A percentile compares a stretch with the other conserved stretches of the same genome.
Conservation (phyloP, 176 grass and related monocot species). For the Zizania latifolia region DNA sequence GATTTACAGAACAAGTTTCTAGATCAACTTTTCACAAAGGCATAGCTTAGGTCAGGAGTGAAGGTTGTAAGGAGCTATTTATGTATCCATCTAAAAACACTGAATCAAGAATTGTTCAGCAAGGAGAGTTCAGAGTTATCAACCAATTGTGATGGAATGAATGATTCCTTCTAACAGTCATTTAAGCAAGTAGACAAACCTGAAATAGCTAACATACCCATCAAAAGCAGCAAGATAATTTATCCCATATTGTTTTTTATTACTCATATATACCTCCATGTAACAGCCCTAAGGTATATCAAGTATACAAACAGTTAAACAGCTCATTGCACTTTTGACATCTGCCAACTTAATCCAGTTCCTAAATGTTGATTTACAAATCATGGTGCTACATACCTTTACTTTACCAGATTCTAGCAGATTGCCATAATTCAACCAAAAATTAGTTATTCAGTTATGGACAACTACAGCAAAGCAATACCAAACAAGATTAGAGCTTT, state of each 20-base stretch:
- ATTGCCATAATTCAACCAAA: not conserved
- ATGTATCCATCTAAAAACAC: not conserved
- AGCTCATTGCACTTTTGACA: not conserved
- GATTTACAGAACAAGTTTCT: not conserved
- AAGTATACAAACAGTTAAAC: not conserved
- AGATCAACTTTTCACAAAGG: not conserved
- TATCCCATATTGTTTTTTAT: not conserved
- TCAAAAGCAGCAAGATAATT: not conserved
- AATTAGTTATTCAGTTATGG: too few relatives aligned
- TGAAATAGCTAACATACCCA: not conserved
- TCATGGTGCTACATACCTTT: not conserved
- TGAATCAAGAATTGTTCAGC: conserved; percentile 2
- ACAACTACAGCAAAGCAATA: too few relatives aligned
- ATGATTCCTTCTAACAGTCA: not conserved
- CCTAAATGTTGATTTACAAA: not conserved
- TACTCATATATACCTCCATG: not conserved
- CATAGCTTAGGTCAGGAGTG: not conserved
- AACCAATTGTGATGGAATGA: not conserved
- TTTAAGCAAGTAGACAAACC: not conserved
- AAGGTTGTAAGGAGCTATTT: not conserved
- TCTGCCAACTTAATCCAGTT: not conserved
- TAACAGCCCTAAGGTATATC: not conserved
- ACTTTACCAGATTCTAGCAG: not conserved
- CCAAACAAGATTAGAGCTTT: too few relatives aligned
- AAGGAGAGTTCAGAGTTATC: not conserved